A percentile compares a stretch with the other conserved stretches of the same genome.
Evolutionary conservation across 345 rosid genomes (phyloP).

Genomic region (Brassica rapa): DNA sequence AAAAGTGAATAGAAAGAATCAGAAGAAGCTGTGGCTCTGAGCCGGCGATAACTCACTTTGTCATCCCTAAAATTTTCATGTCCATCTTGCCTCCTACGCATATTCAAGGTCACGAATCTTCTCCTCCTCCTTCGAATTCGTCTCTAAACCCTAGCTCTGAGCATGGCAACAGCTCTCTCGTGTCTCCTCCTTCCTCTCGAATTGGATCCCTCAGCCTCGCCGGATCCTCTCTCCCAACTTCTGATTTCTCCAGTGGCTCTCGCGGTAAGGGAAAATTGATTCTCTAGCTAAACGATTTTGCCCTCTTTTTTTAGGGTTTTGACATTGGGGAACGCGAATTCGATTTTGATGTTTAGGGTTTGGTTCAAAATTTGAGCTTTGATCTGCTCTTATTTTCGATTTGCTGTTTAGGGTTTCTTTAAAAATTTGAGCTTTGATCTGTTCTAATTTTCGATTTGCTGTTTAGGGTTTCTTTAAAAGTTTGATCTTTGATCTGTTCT

Average conservation of each 20-base stretch:
- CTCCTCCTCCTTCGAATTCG: conserved; percentile 44
- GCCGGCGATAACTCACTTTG: conserved; percentile 24
- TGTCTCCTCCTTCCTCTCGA: conserved; percentile 37
- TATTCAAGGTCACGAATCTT: conserved; percentile 56
- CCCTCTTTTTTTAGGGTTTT: conserved; percentile 3
- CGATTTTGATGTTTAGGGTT: conserved; percentile 1
- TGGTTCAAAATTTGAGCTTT: neutral
- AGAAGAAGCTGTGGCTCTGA: conserved; percentile 41
- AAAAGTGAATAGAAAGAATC: neutral
- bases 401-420: neutral
- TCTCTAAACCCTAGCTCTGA: conserved; percentile 59
- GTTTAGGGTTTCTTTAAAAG: neutral
- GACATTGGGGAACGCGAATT: neutral
- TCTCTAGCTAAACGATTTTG: neutral
- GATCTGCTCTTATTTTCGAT: neutral
- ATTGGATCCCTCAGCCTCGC: conserved; percentile 22
- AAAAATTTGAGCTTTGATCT: neutral
- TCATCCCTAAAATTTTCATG: conserved; percentile 67
- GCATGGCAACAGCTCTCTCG: conserved; percentile 55
- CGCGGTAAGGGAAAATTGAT: conserved; percentile 20
- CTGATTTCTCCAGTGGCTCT: conserved; percentile 21
- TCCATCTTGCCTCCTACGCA: conserved; percentile 84
- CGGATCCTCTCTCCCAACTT: neutral
- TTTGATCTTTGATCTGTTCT: no score
- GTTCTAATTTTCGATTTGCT: neutral